Evolutionary conservation across 768 basidiomycete genomes (phyloP).

Genomic region (Clitopilus passeckerianus): DNA sequence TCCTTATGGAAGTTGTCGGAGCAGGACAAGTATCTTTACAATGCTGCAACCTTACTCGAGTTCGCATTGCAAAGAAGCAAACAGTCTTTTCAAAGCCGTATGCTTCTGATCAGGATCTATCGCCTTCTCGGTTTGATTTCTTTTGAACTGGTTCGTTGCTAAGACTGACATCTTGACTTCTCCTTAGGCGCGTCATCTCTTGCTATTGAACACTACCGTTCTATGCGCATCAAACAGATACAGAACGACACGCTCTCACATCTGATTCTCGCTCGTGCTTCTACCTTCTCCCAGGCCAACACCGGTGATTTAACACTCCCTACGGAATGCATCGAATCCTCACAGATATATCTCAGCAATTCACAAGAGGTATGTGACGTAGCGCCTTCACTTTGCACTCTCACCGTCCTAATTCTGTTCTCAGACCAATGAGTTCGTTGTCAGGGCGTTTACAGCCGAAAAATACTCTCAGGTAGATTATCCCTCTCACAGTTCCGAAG

Average conservation of each 20-base stretch:
- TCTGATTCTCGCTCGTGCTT: slow-evolving; percentile 69
- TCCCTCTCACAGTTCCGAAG: background rate
- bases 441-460: slow-evolving; percentile 72
- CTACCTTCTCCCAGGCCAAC: slow-evolving; percentile 74
- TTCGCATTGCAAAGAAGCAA: slow-evolving; percentile 68
- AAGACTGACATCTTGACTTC: background rate
- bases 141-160: background rate
- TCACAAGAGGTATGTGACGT: slow-evolving; percentile 61
- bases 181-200: slow-evolving; percentile 62
- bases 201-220: slow-evolving; percentile 75
- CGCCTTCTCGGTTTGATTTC: slow-evolving; percentile 63
- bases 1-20: slow-evolving; percentile 54
- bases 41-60: slow-evolving; percentile 64
- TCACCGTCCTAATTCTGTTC: slow-evolving; percentile 1
- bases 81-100: slow-evolving; percentile 72
- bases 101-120: slow-evolving; percentile 78
- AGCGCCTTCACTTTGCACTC: background rate
- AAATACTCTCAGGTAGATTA: slow-evolving; percentile 72
- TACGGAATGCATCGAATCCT: slow-evolving; percentile 73
- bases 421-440: slow-evolving; percentile 75
- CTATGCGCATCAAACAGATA: slow-evolving; percentile 76
- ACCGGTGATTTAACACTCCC: slow-evolving; percentile 72
- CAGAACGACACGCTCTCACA: slow-evolving; percentile 90
- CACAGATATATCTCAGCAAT: slow-evolving; percentile 77
- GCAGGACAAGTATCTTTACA: slow-evolving; percentile 56